Base-by-base conservation (phyloP, 2,329 filamentous ascomycete species). In the Pseudodiploospora longispora region DNA sequence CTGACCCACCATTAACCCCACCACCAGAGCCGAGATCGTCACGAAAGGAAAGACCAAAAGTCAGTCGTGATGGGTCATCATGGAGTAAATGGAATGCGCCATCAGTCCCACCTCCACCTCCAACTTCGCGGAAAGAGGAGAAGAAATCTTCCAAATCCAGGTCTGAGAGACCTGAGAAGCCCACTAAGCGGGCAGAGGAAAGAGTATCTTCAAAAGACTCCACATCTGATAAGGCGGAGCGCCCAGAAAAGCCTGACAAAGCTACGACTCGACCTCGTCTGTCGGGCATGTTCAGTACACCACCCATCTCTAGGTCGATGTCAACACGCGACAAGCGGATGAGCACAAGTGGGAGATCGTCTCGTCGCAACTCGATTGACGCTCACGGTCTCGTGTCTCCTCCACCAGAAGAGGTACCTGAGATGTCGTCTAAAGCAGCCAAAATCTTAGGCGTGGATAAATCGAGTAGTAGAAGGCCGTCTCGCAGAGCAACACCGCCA, bases 61-160 rank as follows among this genome's bases (percentile, higher is more conserved):
- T 89, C 50, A 85, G 80, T 53, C 85, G 87, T 46, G 82, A 85
- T 47, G 74, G 73, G 32, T 71, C 77, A 9, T 80, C 84, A 30
- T 93, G 88, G 87, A 83, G 82, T 32, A 80, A 81, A 60, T 91
- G 85, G 85, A 78, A 76, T 12, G 74, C 80, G 10, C 74, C 80
- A 27, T 69, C 75, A 6, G 59, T 66, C 30, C 50, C 76, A 3
- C 60, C 68, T 19, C 19, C 19, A 19, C 19, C 19, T 19, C 19
- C 19, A 19, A 19, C 19, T 19, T 19, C 19, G 12, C 59, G 53
- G 34, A 63, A 62, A 42, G 63, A 66, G 44, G 59, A 59, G 41
- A 79, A 78, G 54, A 74, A 69, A 50, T 56, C 61, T 6, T 79
- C 81, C 1, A 84, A 77, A 57, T 81, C 82, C 44, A 80, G 76